A percentile compares a stretch with the other conserved stretches of the same genome.
These are phyloP conservation scores for Phytophthora aleatoria DNA, from an alignment of 352 stramenopile genomes.

Conservation along the genomic window DNA sequence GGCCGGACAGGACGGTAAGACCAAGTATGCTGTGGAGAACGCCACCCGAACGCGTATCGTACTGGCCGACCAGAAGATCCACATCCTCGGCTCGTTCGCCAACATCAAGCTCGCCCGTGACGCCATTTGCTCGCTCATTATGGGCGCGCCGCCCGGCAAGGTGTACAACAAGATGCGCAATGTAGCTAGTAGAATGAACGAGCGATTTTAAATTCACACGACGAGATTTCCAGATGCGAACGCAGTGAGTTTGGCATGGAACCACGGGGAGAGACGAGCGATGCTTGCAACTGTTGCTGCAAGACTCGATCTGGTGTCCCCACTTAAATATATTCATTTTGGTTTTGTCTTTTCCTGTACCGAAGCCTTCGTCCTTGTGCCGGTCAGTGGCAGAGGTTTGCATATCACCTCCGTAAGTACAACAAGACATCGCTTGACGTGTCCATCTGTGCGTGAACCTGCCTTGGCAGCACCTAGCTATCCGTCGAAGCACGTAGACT, in stretches of 20 bases:
- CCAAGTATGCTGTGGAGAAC: conserved; percentile 99
- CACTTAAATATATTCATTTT: conserved; percentile 72
- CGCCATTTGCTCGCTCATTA: conserved; percentile 90
- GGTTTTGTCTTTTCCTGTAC: conserved; percentile 27
- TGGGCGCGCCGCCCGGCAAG: conserved; percentile 98
- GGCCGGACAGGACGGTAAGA: conserved; percentile 99
- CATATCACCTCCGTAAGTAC: background rate
- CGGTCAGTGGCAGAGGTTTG: background rate
- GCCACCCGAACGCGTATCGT: conserved; percentile 99
- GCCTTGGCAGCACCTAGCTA: background rate
- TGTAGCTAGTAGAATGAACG: conserved; percentile 98
- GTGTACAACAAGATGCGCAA: conserved; percentile 99
- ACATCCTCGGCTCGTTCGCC: conserved; percentile 98
- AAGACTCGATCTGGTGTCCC: conserved; percentile 4
- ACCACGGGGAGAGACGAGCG: conserved; percentile 10
- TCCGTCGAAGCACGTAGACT: background rate
- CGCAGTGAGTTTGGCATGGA: conserved; percentile 15
- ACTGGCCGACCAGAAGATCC: conserved; percentile 97
- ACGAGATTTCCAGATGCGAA: conserved; percentile 7
- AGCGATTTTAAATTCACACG: conserved; percentile 89
- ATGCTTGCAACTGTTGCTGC: background rate
- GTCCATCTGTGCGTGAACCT: background rate
- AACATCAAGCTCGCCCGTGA: conserved; percentile 99
- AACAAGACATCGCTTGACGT: background rate
- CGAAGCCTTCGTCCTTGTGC: conserved; percentile 1